Evolutionary conservation across 2,329 filamentous ascomycete species (phyloP).

Genomic region (Amauroascus niger): DNA sequence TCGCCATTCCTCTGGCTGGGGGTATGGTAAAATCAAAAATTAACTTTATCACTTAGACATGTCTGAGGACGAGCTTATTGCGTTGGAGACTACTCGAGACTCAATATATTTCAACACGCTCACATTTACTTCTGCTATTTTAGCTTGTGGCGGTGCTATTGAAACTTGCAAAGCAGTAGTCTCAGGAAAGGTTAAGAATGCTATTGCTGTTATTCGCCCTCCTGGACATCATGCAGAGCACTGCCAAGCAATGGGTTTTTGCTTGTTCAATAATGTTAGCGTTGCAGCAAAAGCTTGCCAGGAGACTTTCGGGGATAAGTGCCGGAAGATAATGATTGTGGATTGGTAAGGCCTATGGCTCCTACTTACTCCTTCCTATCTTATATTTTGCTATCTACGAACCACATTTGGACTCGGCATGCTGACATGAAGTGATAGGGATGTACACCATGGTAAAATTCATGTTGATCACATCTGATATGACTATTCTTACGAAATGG

Average conservation of each 20-base stretch:
- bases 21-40: background rate
- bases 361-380: background rate
- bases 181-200: slow-evolving; percentile 75
- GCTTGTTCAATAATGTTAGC: slow-evolving; percentile 95
- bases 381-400: too few species aligned
- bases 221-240: slow-evolving; percentile 92
- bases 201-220: slow-evolving; percentile 87
- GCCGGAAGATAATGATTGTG: slow-evolving; percentile 81
- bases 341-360: slow-evolving; percentile 62
- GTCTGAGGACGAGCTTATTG: slow-evolving; percentile 53
- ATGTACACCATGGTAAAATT: slow-evolving; percentile 53
- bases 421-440: slow-evolving; percentile 33
- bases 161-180: slow-evolving; percentile 93
- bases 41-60: slow-evolving; percentile 31
- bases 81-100: slow-evolving; percentile 58
- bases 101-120: slow-evolving; percentile 76
- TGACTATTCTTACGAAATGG: slow-evolving; percentile 14
- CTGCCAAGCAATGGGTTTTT: slow-evolving; percentile 82
- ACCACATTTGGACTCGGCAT: slow-evolving; percentile 2
- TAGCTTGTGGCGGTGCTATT: slow-evolving; percentile 87
- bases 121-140: slow-evolving; percentile 67
- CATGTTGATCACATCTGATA: background rate
- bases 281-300: slow-evolving; percentile 87
- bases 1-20: too few species aligned
- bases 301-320: slow-evolving; percentile 63